A percentile compares a stretch with the other conserved stretches of the same genome.
Evolutionary conservation across 805 yeast genomes (phyloP).

Genomic region (Lipomyces oligophaga): DNA sequence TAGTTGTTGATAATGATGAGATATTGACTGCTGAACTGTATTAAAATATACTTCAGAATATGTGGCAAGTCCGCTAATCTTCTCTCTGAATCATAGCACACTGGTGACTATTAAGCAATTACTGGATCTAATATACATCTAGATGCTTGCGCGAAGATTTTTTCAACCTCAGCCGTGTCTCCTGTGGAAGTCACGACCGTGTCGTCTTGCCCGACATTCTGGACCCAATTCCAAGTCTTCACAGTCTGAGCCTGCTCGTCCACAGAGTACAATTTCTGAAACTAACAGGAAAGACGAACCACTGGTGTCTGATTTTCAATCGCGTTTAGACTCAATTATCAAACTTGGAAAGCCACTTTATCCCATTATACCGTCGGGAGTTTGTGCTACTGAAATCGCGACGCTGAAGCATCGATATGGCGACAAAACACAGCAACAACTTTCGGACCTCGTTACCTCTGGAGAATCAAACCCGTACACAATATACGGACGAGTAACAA

Average conservation of each 20-base stretch:
- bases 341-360: conserved; percentile 9
- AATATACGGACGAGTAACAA: conserved; percentile 55
- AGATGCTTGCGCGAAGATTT: too few relatives aligned
- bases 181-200: too few relatives aligned
- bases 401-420: conserved; percentile 7
- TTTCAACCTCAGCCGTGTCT: too few relatives aligned
- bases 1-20: too few relatives aligned
- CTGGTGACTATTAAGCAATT: too few relatives aligned
- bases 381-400: conserved; percentile 1
- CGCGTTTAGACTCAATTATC: conserved; percentile 13
- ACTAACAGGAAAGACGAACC: too few relatives aligned
- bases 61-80: too few relatives aligned
- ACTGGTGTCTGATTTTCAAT: conserved; percentile 18
- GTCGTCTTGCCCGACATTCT: too few relatives aligned
- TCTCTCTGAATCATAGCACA: too few relatives aligned
- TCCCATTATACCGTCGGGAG: conserved; percentile 11
- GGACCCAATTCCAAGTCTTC: not conserved
- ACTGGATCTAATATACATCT: too few relatives aligned
- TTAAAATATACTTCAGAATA: too few relatives aligned
- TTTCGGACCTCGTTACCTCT: not conserved
- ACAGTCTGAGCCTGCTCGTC: not conserved
- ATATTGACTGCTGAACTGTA: too few relatives aligned
- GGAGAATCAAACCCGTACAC: conserved; percentile 23
- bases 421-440: conserved; percentile 7
- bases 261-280: not conserved